phyloP scores from a whole-genome alignment of 352 stramenopile genomes.

The Globisporangium carolinianum region DNA sequence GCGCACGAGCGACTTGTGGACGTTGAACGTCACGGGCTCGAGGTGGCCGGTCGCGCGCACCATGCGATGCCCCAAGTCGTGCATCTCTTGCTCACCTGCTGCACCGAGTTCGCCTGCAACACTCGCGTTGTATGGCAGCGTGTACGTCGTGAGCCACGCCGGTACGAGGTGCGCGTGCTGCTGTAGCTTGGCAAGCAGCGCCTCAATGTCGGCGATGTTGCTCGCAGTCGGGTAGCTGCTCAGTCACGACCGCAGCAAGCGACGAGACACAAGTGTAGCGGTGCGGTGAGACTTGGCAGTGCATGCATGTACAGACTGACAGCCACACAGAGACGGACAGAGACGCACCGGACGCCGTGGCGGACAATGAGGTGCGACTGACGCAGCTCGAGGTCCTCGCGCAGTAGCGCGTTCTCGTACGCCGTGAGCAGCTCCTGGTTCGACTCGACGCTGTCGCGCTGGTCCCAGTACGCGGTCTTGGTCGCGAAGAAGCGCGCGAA shows the following conservation, averaged over 20 bases:
- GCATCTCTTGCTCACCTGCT: slow-evolving; percentile 29
- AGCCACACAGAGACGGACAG: neutral
- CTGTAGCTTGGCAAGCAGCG: slow-evolving; percentile 33
- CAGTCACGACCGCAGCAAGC: neutral
- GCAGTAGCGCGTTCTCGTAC: slow-evolving; percentile 18
- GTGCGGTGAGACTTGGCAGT: neutral
- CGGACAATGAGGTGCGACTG: slow-evolving; percentile 55
- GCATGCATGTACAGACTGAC: too few species aligned
- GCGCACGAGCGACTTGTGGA: slow-evolving; percentile 31
- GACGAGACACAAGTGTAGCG: neutral
- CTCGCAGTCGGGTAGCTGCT: slow-evolving; percentile 41
- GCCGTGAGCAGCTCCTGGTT: slow-evolving; percentile 20
- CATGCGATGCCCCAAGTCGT: slow-evolving; percentile 22
- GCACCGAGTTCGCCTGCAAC: slow-evolving; percentile 34
- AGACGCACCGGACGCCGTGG: slow-evolving; percentile 48
- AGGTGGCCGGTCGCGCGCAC: slow-evolving; percentile 16
- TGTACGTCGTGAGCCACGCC: slow-evolving; percentile 56
- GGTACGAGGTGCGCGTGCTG: slow-evolving; percentile 29
- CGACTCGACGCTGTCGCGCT: slow-evolving; percentile 18
- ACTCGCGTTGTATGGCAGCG: slow-evolving; percentile 57
- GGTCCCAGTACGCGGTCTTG: slow-evolving; percentile 55
- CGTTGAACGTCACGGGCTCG: slow-evolving; percentile 20
- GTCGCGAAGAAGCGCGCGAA: slow-evolving; percentile 37
- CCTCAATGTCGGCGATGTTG: slow-evolving; percentile 45
- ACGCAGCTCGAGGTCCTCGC: slow-evolving; percentile 37